Base-by-base conservation (phyloP, 345 rosid species). In the Noccaea bulbosa region DNA sequence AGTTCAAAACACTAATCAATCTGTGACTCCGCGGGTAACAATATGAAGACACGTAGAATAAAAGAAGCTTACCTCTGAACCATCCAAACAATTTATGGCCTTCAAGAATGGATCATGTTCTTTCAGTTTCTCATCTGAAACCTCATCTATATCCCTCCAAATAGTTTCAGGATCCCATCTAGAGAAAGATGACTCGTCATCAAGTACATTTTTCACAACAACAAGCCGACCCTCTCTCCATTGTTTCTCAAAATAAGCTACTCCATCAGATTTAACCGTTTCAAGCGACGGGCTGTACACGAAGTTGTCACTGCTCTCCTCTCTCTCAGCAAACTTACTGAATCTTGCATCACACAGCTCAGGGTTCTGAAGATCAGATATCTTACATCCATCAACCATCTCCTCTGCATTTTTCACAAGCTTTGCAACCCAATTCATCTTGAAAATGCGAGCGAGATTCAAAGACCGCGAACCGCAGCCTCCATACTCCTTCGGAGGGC, bases 351-450 rank as follows among this genome's bases (percentile, higher is more conserved):
- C 81, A 76, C 51, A 63, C 8, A 63, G 2, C 41, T 76, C 82
- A 47, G 64, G 44, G 17, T 50, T 81, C 67, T 40, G 71, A 47
- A 60, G 62, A 75, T 78, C 81, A 71, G 73, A 49, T 67, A 88
- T 85, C 81, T 76, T 86, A 75, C 98, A 94, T 62, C 99, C 93
- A 62, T 71, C 75, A 65, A 90, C 98, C 91, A 94, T 83, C 80
- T 94, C 98, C 79, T 94, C 99, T 52, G 84, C 91, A 64, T 88
- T 92, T 77, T 92, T 94, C 62, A 90, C 97, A 75, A 92, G 91
- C 72, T 90, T 92, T 47, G 99, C 97, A 72, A 90, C 94, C 99
- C 98, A 95, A 63, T 89, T 95, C 96, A 92, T 92, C 88, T 95
- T 95, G 70, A 92, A 92, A 66, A 90, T 95, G 74, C 96, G 87